A percentile compares a stretch with the other conserved stretches of the same genome.
These are phyloP conservation scores for Lactarius sp. DNA, from an alignment of 768 basidiomycete genomes.

Conservation along the genomic window DNA sequence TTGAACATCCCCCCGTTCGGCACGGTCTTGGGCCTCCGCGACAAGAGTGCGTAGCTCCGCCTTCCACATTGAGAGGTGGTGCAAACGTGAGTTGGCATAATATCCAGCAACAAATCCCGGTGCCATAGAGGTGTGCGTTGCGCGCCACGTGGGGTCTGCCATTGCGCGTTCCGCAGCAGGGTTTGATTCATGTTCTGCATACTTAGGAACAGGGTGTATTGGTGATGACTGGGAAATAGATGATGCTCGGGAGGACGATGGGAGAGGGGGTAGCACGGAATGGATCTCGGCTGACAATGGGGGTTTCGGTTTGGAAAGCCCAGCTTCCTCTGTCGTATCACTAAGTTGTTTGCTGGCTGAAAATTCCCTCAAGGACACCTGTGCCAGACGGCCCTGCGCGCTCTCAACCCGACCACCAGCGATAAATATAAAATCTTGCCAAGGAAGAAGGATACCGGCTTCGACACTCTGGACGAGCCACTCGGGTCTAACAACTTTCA, in stretches of 20 bases:
- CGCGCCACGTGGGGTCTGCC: constrained; percentile 81
- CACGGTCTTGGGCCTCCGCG: constrained; percentile 68
- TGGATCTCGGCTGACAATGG: neutral
- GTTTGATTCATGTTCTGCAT: constrained; percentile 68
- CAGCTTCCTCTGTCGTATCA: neutral
- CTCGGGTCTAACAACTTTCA: constrained; percentile 85
- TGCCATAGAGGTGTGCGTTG: constrained; percentile 80
- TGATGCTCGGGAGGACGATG: constrained; percentile 36
- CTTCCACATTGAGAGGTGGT: constrained; percentile 90
- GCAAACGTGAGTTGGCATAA: constrained; percentile 79
- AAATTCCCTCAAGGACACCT: constrained; percentile 33
- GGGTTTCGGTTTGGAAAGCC: neutral
- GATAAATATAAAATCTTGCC: constrained; percentile 66
- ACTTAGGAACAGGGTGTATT: constrained; percentile 49
- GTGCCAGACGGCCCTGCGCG: constrained; percentile 45
- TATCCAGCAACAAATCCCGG: constrained; percentile 78
- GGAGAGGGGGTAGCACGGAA: constrained; percentile 8
- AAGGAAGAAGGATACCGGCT: constrained; percentile 64
- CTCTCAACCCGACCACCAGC: constrained; percentile 45
- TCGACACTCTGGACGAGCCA: constrained; percentile 86
- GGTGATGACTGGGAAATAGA: constrained; percentile 42
- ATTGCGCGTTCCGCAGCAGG: constrained; percentile 71
- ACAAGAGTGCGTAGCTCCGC: constrained; percentile 80
- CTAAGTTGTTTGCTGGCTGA: constrained; percentile 18
- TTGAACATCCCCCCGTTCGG: constrained; percentile 39